A percentile compares a stretch with the other conserved stretches of the same genome.
phyloP scores from a whole-genome alignment of 352 stramenopile species.

The Blastocystis sp. region DNA sequence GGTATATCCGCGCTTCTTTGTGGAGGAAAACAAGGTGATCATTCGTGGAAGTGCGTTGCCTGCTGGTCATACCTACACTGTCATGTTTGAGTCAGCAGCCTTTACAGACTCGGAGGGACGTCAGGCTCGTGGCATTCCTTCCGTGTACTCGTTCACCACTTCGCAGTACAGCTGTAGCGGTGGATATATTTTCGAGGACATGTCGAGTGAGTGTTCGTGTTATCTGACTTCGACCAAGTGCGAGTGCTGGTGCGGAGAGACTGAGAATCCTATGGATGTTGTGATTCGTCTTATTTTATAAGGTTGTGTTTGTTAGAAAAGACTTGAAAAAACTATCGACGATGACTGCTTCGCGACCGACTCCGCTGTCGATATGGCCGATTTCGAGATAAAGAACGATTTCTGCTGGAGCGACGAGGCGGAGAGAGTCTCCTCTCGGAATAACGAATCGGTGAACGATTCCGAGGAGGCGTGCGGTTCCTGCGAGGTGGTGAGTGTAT shows the following conservation, averaged over 20 bases:
- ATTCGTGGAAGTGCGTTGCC: background rate
- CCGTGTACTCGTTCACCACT: background rate
- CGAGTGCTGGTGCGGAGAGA: conserved; percentile 48
- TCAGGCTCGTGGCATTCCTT: background rate
- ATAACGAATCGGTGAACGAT: too few species aligned
- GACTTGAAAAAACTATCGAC: background rate
- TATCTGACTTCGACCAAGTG: conserved; percentile 15
- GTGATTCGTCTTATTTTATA: conserved; percentile 27
- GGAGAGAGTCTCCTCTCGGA: background rate
- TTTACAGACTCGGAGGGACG: background rate
- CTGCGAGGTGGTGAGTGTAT: too few species aligned
- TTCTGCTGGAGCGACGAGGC: background rate
- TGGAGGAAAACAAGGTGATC: background rate
- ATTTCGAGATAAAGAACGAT: background rate
- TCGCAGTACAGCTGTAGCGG: conserved; percentile 41
- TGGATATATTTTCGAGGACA: conserved; percentile 51
- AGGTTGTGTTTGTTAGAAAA: conserved; percentile 24
- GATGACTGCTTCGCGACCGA: background rate
- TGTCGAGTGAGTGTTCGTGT: conserved; percentile 32
- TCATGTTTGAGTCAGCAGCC: background rate
- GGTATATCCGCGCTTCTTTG: background rate
- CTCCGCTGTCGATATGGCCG: background rate
- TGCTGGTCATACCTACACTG: conserved; percentile 17
- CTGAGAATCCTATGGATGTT: background rate
- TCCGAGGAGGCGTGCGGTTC: too few species aligned